These are phyloP conservation scores for Pistacia vera DNA, from an alignment of 345 rosid species.

Conservation along the genomic window DNA sequence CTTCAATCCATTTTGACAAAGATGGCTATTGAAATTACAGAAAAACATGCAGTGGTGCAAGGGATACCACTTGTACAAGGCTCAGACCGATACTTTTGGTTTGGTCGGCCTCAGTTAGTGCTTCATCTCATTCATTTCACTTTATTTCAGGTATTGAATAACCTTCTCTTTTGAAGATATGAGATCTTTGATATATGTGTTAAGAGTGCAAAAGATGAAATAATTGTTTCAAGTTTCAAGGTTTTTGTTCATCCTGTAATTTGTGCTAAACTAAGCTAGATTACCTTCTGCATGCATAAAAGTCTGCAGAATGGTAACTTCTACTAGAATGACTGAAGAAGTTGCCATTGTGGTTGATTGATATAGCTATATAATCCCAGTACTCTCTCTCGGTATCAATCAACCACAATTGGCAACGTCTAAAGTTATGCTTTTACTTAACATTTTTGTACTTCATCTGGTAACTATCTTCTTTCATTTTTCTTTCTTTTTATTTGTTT, in stretches of 20 bases:
- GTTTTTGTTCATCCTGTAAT: neutral
- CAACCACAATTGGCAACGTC: neutral
- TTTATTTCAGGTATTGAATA: constrained; percentile 71
- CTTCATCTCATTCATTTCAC: constrained; percentile 92
- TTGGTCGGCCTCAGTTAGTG: constrained; percentile 67
- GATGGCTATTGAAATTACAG: constrained; percentile 84
- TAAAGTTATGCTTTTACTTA: too few species aligned
- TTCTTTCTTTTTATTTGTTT: too few species aligned
- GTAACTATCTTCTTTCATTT: neutral
- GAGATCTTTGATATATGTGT: neutral
- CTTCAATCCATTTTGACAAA: constrained; percentile 81
- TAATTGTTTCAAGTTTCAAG: too few species aligned
- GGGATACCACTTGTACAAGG: constrained; percentile 97
- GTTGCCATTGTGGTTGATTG: too few species aligned
- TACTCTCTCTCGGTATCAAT: neutral
- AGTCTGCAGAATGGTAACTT: too few species aligned
- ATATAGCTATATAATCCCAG: neutral
- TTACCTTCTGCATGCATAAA: too few species aligned
- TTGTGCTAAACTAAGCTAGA: neutral
- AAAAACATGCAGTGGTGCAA: constrained; percentile 91
- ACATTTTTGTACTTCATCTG: neutral
- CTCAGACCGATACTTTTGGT: constrained; percentile 92
- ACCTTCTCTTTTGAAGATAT: neutral
- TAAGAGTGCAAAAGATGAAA: neutral
- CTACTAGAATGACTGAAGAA: too few species aligned